Evolutionary conservation across 257 asterid species (phyloP).

Genomic region (Datura wrightii): DNA sequence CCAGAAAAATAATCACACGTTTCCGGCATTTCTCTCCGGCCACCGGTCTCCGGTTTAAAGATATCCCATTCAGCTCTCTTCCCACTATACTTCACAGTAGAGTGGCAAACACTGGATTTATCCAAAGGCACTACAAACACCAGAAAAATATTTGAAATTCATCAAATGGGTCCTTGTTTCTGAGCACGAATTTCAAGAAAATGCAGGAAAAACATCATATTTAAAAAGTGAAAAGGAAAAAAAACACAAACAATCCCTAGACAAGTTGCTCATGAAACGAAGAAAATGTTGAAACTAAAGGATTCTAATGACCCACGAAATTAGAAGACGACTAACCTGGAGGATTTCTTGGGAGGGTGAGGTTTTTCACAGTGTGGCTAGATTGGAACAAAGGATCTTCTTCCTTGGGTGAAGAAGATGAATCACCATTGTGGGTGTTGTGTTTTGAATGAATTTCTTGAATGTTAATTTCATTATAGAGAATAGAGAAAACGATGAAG

Average conservation of each 20-base stretch:
- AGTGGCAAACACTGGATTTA: constrained; percentile 60
- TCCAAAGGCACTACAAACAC: constrained; percentile 54
- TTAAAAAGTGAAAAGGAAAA: background rate
- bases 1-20: constrained; percentile 79
- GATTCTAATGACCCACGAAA: no score
- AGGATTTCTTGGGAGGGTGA: constrained; percentile 43
- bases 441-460: constrained; percentile 52
- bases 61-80: constrained; percentile 55
- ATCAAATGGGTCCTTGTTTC: background rate
- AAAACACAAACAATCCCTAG: background rate
- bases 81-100: constrained; percentile 75
- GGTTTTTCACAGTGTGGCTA: constrained; percentile 40
- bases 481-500: constrained; percentile 58
- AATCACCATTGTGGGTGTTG: constrained; percentile 22
- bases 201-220: background rate
- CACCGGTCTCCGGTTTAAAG: constrained; percentile 38
- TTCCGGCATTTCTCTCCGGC: constrained; percentile 38
- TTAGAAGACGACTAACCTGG: constrained; percentile 45
- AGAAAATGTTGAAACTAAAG: no score
- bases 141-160: background rate
- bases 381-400: constrained; percentile 39
- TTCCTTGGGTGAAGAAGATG: constrained; percentile 33
- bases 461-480: constrained; percentile 62
- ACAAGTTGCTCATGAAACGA: no score
- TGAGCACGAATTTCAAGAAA: constrained; percentile 31